phyloP scores from a whole-genome alignment of 768 basidiomycete genomes.

The Amanita thiersii region DNA sequence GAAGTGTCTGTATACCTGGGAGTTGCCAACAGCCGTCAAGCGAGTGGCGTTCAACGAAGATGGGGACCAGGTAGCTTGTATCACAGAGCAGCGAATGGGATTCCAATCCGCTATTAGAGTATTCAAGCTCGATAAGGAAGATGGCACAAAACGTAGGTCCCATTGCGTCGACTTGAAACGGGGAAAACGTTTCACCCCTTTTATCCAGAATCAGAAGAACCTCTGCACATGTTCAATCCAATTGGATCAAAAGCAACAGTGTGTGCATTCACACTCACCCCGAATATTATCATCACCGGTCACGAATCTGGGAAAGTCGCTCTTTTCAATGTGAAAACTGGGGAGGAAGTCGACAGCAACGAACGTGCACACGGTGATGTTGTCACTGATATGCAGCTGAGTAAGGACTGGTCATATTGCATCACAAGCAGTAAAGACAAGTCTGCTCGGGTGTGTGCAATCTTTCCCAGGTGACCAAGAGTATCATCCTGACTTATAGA shows the following conservation, averaged over 20 bases:
- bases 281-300: constrained; percentile 80
- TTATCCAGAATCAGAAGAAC: constrained; percentile 63
- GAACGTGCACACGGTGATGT: constrained; percentile 82
- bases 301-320: constrained; percentile 96
- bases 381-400: constrained; percentile 90
- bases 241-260: constrained; percentile 96
- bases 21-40: constrained; percentile 97
- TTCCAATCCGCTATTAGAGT: constrained; percentile 85
- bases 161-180: background rate
- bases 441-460: constrained; percentile 68
- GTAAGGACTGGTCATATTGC: constrained; percentile 88
- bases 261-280: constrained; percentile 78
- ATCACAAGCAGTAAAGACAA: constrained; percentile 97
- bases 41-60: constrained; percentile 88
- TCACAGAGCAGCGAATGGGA: constrained; percentile 98
- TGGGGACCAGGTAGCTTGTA: constrained; percentile 77
- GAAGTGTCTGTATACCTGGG: constrained; percentile 92
- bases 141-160: constrained; percentile 71
- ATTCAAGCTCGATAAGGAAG: constrained; percentile 80
- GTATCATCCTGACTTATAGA: background rate
- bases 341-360: constrained; percentile 76
- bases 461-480: background rate
- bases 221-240: constrained; percentile 74
- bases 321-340: constrained; percentile 81
- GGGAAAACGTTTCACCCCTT: constrained; percentile 1